Base-by-base conservation (phyloP, 495 filamentous ascomycete species). In the Glarea lozoyensis region DNA sequence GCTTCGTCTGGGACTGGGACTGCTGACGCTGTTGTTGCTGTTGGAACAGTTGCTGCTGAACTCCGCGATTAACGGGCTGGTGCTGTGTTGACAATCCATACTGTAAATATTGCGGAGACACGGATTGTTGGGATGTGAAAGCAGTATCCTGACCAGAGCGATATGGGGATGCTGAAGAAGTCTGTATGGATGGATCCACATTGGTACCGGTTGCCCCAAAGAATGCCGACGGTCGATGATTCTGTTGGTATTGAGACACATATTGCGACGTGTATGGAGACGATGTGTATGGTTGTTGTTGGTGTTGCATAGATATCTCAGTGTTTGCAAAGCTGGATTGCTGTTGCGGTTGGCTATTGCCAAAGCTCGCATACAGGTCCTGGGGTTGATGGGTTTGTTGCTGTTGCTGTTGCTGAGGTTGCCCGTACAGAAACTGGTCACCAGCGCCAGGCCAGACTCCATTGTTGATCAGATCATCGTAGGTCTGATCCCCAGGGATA, bases 321-420 rank as follows among this genome's bases (percentile, higher is more conserved):
- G 10, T 55, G 40, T 10, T 43, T 32, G 37, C 37, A 55, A 7
- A 40, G 12, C n/a, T n/a, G n/a, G n/a, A n/a, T n/a, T n/a, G n/a
- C 6, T 40, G 37, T 35, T 42, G 40, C 12, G 43, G 30, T 27
- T 37, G 40, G n/a, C 18, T 45, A 10, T 65, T 19, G 48, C 48
- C 32, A 66, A 67, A 19, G 59, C 60, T 52, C 56, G 41, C 0
- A 59, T 62, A 45, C 4, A 19, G 12, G n/a, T 30, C 21, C n/a
- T 47, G 50, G 2, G 30, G 43, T 18, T 54, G 48, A 19, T 36
- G 49, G 37, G 38, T 15, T 42, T 40, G 43, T 17, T 34, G 31
- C 49, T 55, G 53, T 27, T 51, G 49, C n/a, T n/a, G 7, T 29
- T 29, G 25, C 25, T 29, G 25, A 29, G 7, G 25, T n/a, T 37